Conservation (phyloP, 192 early-diverging fungal species). For the Coemansia sp. region DNA sequence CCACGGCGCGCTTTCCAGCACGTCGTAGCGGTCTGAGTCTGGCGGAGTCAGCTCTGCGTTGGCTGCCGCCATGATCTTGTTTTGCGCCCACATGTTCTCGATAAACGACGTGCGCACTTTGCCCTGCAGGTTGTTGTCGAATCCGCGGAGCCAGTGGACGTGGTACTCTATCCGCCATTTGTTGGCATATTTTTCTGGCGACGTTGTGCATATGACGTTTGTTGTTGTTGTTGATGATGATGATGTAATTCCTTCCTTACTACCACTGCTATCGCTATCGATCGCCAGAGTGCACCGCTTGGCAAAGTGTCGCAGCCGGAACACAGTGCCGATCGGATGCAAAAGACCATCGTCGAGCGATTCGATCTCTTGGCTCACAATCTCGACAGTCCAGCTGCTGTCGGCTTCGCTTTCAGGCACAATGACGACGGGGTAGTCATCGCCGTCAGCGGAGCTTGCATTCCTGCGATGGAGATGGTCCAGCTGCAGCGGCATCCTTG, state of each 20-base stretch:
- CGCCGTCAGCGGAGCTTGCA: not conserved
- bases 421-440: not conserved
- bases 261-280: too few species aligned
- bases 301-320: not conserved
- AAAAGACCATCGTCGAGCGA: not conserved
- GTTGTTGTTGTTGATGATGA: not conserved
- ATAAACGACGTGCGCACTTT: not conserved
- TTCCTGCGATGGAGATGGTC: not conserved
- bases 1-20: constrained; percentile 58
- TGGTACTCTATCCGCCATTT: constrained; percentile 6
- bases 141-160: not conserved
- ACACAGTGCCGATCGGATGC: not conserved
- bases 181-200: not conserved
- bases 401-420: not conserved
- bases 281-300: not conserved
- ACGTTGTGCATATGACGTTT: not conserved
- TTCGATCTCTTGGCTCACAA: not conserved
- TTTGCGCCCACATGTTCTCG: not conserved
- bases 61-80: constrained; percentile 18
- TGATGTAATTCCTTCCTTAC: not conserved
- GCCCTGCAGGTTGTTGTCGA: constrained; percentile 4
- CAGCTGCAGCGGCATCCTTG: not conserved
- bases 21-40: constrained; percentile 69
- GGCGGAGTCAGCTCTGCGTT: constrained; percentile 68
- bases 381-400: not conserved